phyloP scores from a whole-genome alignment of 169 alveolate species.

The Perkinsus chesapeaki region DNA sequence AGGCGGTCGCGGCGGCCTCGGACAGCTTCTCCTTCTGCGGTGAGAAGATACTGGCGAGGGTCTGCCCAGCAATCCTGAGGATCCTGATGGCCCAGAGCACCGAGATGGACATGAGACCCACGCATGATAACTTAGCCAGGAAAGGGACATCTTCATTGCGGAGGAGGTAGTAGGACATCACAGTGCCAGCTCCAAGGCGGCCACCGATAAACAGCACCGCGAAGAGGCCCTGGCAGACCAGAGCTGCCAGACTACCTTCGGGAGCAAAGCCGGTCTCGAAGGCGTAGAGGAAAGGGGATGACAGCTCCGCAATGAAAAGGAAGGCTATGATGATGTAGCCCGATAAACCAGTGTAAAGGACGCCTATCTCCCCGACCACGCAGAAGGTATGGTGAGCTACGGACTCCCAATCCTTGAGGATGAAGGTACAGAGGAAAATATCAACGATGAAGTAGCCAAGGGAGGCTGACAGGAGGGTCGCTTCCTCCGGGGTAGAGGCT shows the following conservation, averaged over 20 bases:
- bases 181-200: background rate
- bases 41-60: background rate
- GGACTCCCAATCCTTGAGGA: background rate
- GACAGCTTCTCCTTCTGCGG: background rate
- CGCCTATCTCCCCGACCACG: background rate
- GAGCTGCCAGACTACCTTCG: background rate
- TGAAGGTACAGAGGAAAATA: background rate
- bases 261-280: background rate
- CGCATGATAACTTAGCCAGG: background rate
- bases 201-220: background rate
- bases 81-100: background rate
- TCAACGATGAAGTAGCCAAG: background rate
- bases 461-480: background rate
- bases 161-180: background rate
- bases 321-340: background rate
- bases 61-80: background rate
- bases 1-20: background rate
- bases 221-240: background rate
- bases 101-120: background rate
- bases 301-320: background rate
- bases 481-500: background rate
- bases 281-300: background rate
- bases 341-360: background rate
- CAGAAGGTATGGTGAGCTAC: background rate
- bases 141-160: background rate